phyloP scores from a whole-genome alignment of 495 filamentous ascomycete species.

The Chaetomium tenue region DNA sequence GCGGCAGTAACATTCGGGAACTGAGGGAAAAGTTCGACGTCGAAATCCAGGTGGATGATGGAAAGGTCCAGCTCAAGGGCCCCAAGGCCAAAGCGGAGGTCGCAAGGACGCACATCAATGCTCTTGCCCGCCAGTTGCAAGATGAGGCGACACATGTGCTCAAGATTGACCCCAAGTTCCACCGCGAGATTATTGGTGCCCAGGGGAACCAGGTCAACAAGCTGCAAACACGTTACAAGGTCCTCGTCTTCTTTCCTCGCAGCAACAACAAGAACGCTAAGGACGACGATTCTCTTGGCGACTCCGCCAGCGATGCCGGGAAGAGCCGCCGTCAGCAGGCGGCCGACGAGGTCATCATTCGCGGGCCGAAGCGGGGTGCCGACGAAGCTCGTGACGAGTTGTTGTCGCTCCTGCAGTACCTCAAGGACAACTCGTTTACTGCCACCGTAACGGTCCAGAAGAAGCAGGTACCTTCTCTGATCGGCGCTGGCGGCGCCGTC shows the following conservation, averaged over 20 bases:
- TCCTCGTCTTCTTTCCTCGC: conserved; percentile 91
- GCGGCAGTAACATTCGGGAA: conserved; percentile 90
- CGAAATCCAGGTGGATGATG: conserved; percentile 85
- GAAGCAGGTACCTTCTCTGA: conserved; percentile 82
- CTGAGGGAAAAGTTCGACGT: conserved; percentile 97
- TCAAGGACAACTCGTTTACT: conserved; percentile 75
- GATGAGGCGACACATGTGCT: conserved; percentile 82
- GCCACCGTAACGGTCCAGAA: conserved; percentile 81
- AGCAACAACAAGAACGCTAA: conserved; percentile 51
- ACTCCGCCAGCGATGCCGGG: conserved; percentile 69
- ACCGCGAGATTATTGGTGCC: conserved; percentile 86
- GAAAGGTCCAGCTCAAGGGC: conserved; percentile 60
- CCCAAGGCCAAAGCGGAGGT: conserved; percentile 71
- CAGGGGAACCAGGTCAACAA: conserved; percentile 89
- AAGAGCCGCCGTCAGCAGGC: conserved; percentile 70
- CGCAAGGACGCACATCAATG: conserved; percentile 71
- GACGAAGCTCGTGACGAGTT: conserved; percentile 90
- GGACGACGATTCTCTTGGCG: conserved; percentile 68
- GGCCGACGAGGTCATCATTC: conserved; percentile 85
- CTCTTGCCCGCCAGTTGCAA: conserved; percentile 72
- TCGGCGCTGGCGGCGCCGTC: conserved; percentile 82
- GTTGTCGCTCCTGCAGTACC: conserved; percentile 77
- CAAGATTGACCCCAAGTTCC: conserved; percentile 83
- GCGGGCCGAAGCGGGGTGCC: conserved; percentile 85
- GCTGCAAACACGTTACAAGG: conserved; percentile 83